phyloP scores from a whole-genome alignment of 1,139 yeast species.

The Zygoascus sp. region DNA sequence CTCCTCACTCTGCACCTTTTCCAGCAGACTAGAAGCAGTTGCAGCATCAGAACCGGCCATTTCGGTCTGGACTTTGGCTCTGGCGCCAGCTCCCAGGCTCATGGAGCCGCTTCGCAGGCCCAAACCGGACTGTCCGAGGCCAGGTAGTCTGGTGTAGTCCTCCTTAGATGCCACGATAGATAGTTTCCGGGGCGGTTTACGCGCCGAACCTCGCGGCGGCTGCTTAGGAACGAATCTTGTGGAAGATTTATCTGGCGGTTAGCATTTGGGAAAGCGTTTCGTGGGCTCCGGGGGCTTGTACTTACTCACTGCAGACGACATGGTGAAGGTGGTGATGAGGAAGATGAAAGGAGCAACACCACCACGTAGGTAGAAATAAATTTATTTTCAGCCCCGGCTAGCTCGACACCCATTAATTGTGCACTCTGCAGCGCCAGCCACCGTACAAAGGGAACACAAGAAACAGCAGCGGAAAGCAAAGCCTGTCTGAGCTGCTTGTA shows the following conservation, averaged over 20 bases:
- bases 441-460: too few relatives aligned
- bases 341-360: background rate
- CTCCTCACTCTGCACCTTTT: constrained; percentile 4
- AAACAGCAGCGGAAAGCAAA: too few relatives aligned
- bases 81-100: background rate
- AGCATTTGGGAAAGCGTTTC: constrained; percentile 6
- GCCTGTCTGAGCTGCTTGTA: too few relatives aligned
- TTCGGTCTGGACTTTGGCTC: background rate
- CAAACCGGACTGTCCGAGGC: constrained; percentile 8
- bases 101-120: constrained; percentile 2
- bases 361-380: background rate
- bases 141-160: constrained; percentile 15
- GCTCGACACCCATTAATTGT: too few relatives aligned
- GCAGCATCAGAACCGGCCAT: background rate
- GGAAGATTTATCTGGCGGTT: constrained; percentile 23
- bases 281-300: constrained; percentile 1
- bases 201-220: constrained; percentile 23
- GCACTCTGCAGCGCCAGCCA: too few relatives aligned
- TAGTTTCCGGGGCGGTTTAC: constrained; percentile 13
- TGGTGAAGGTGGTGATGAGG: constrained; percentile 12
- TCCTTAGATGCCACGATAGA: constrained; percentile 12
- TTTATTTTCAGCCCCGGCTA: too few relatives aligned
- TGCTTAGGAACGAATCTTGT: constrained; percentile 35
- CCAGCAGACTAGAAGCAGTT: background rate
- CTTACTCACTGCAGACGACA: constrained; percentile 37